phyloP scores from a whole-genome alignment of 179 eudicot genomes.

The Corrigiola litoralis region DNA sequence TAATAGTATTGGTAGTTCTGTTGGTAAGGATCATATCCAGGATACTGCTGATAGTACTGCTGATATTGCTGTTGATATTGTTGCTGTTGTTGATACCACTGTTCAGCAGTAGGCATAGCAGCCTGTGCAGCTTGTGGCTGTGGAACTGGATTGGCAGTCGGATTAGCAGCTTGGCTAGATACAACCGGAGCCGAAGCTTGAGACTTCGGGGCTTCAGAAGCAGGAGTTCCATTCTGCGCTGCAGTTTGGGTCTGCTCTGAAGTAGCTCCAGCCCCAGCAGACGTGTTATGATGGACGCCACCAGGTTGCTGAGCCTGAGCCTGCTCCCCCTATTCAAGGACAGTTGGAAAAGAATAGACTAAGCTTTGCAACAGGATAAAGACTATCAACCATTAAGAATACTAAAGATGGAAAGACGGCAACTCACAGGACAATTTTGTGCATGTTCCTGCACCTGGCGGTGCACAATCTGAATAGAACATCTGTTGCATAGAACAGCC shows the following conservation, averaged over 20 bases:
- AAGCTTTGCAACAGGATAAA: not conserved
- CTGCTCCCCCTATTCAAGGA: slow-evolving; percentile 57
- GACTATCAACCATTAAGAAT: not conserved
- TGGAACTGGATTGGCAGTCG: slow-evolving; percentile 34
- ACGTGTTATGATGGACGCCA: slow-evolving; percentile 32
- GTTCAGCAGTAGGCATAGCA: slow-evolving; percentile 63
- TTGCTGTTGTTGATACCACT: slow-evolving; percentile 79
- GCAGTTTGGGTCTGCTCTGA: slow-evolving; percentile 40
- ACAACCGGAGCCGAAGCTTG: slow-evolving; percentile 42
- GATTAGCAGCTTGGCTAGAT: slow-evolving; percentile 42
- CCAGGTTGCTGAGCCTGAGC: slow-evolving; percentile 49
- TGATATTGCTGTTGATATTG: slow-evolving; percentile 66
- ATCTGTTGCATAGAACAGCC: slow-evolving; percentile 80
- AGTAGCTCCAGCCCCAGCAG: slow-evolving; percentile 33
- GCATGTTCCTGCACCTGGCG: slow-evolving; percentile 97
- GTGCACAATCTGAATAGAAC: slow-evolving; percentile 81
- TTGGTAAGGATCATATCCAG: slow-evolving; percentile 87
- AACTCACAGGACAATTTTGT: slow-evolving; percentile 74
- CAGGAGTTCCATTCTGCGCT: slow-evolving; percentile 32
- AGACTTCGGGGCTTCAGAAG: slow-evolving; percentile 48
- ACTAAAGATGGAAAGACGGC: not conserved
- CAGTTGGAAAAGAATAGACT: not conserved
- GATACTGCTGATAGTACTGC: slow-evolving; percentile 88
- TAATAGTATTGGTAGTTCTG: slow-evolving; percentile 73
- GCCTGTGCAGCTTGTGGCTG: slow-evolving; percentile 50